Base-by-base conservation (phyloP, 2,329 filamentous ascomycete species). In the Cytospora mali region DNA sequence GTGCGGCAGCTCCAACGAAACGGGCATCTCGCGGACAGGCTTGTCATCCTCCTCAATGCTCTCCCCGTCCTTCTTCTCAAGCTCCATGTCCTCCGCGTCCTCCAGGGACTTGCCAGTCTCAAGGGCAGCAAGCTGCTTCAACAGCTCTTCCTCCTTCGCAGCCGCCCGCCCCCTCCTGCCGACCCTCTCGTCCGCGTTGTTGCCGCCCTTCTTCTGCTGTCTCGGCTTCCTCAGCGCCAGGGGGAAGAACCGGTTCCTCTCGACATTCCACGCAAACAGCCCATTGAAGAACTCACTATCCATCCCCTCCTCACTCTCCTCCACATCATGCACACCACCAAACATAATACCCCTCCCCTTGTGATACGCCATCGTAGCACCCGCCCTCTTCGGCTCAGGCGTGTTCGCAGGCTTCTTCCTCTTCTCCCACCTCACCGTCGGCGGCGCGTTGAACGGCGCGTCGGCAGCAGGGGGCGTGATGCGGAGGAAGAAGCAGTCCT, bases 211-310 rank as follows among this genome's bases (percentile, higher is more conserved):
- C 66, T 86, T 84, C 54, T 85, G 84, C 23, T 83, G 79, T 28
- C 92, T 87, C 2, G 92, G 85, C 69, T 92, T 91, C 58, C 93
- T 84, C 52, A 98, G 79, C 11, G 81, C 80, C 51, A 98, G 81
- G 2, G 90, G 91, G 80, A 98, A 97, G 79, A 97, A 98, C 10
- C 95, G 84, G 73, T 99, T 99, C 64, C 94, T 86, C 71, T 98
- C 95, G 66, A 97, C 88, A 72, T 96, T 97, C 92, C 93, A 98
- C 6, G 93, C 91, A 71, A 91, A 96, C 27, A 98, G 77, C 61
- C 88, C 85, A 70, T 97, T 94, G 79, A 98, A 99, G 77, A 99
- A 99, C 74, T 97, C 93, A 72, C 92, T 96, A 60, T 99, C 94
- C 68, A 99, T 96, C 4, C 91, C 93, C 74, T 99, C 95, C 73